These are phyloP conservation scores for Stephanodiscus minutulus DNA, from an alignment of 108 stramenopile genomes.

Conservation along the genomic window DNA sequence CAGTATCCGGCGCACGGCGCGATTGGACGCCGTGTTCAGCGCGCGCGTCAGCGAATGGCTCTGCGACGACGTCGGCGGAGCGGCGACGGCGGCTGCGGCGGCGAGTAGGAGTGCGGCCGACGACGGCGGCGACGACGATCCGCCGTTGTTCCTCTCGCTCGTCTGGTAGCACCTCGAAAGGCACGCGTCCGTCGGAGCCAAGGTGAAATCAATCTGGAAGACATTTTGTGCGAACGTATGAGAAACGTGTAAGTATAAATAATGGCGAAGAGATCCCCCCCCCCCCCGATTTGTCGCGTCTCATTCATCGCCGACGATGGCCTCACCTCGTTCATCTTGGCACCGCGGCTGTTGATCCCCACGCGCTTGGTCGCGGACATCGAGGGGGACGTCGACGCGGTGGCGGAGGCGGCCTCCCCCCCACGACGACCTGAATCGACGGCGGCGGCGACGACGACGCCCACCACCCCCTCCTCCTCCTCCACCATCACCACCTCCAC, in stretches of 20 bases:
- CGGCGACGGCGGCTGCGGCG: conserved; percentile 62
- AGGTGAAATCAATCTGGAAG: conserved; percentile 84
- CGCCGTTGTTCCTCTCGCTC: conserved; percentile 9
- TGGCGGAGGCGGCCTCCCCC: too few species aligned
- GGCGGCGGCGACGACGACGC: background rate
- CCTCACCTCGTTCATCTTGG: conserved; percentile 47
- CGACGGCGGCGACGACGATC: conserved; percentile 2
- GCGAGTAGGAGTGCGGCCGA: conserved; percentile 48
- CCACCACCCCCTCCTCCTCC: background rate
- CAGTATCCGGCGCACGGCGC: conserved; percentile 77
- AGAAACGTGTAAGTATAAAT: too few species aligned
- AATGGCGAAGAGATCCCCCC: too few species aligned
- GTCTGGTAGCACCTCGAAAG: conserved; percentile 67
- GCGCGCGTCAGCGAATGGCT: conserved; percentile 70
- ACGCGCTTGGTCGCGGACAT: conserved; percentile 32
- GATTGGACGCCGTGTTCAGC: conserved; percentile 85
- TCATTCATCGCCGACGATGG: too few species aligned
- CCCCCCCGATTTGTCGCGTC: background rate
- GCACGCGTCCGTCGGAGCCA: conserved; percentile 82
- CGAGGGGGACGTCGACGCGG: conserved; percentile 12
- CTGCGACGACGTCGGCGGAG: conserved; percentile 22
- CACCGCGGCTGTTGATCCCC: conserved; percentile 49
- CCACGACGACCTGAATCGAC: background rate
- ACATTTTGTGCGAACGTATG: conserved; percentile 49
- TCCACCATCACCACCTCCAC: background rate